Percentiles rank a stretch among this genome's conserved stretches.
These are phyloP conservation scores for Xylariaceae sp. DNA, from an alignment of 2,329 filamentous ascomycete genomes.

Conservation along the genomic window DNA sequence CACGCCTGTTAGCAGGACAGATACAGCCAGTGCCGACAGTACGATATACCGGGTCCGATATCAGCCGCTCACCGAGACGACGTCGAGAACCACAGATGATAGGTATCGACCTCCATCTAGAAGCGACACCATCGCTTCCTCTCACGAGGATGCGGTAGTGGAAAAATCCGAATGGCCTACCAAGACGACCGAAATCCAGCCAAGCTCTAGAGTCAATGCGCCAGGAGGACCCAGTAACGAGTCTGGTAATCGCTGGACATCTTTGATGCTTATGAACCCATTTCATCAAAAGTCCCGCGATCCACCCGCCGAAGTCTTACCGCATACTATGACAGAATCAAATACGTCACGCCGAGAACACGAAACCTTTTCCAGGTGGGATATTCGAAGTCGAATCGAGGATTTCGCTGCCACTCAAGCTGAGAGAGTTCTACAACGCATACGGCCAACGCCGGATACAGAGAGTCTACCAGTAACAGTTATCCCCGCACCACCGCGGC, in stretches of 20 bases:
- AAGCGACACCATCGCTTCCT: slow-evolving; percentile 45
- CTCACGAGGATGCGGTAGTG: slow-evolving; percentile 22
- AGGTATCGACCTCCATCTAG: slow-evolving; percentile 44
- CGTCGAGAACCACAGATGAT: slow-evolving; percentile 53
- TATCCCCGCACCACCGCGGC: slow-evolving; percentile 67
- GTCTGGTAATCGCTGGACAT: slow-evolving; percentile 29
- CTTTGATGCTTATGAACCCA: slow-evolving; percentile 30
- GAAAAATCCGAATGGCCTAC: slow-evolving; percentile 27
- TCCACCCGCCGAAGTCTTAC: slow-evolving; percentile 43
- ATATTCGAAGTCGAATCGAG: slow-evolving; percentile 63
- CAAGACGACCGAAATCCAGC: slow-evolving; percentile 19
- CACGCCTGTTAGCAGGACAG: slow-evolving; percentile 66
- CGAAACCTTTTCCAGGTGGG: slow-evolving; percentile 54
- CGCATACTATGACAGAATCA: slow-evolving; percentile 39
- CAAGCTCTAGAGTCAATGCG: slow-evolving; percentile 9
- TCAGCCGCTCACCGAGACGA: slow-evolving; percentile 61
- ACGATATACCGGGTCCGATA: slow-evolving; percentile 70
- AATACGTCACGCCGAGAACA: slow-evolving; percentile 34
- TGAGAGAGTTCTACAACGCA: slow-evolving; percentile 63
- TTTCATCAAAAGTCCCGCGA: slow-evolving; percentile 35
- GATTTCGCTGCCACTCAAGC: slow-evolving; percentile 68
- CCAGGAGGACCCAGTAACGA: slow-evolving; percentile 15
- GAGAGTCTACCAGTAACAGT: slow-evolving; percentile 64
- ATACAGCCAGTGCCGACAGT: slow-evolving; percentile 68
- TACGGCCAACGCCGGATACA: slow-evolving; percentile 60